A percentile compares a stretch with the other conserved stretches of the same genome.
Evolutionary conservation across 441 rosid genomes (phyloP).

Genomic region (Adansonia grandidieri): DNA sequence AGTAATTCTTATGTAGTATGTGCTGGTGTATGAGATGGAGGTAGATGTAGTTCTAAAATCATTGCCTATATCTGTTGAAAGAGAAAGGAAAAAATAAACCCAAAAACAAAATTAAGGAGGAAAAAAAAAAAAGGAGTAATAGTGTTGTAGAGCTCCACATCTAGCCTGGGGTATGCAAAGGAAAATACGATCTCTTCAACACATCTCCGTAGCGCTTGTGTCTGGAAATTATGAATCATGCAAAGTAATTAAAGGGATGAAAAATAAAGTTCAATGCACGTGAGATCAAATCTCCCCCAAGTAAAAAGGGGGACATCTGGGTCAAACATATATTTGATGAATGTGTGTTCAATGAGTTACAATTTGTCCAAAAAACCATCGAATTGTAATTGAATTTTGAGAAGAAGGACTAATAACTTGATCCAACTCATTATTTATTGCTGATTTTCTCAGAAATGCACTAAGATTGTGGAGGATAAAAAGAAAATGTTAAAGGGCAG

Average conservation of each 20-base stretch:
- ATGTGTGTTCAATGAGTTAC: neutral
- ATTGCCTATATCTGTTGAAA: neutral
- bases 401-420: neutral
- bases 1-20: constrained; percentile 2
- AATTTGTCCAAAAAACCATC: neutral
- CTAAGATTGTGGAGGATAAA: neutral
- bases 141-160: constrained; percentile 42
- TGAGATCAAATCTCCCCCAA: neutral
- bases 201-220: constrained; percentile 68
- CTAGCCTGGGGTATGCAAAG: constrained; percentile 89
- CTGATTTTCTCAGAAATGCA: constrained; percentile 3
- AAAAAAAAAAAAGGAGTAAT: constrained; percentile 5
- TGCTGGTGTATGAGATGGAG: neutral
- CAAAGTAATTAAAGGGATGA: constrained; percentile 17
- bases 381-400: neutral
- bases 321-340: neutral
- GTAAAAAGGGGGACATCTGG: neutral
- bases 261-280: neutral
- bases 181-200: constrained; percentile 88
- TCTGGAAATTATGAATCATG: constrained; percentile 42
- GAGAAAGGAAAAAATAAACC: neutral
- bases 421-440: neutral
- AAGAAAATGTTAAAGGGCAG: neutral
- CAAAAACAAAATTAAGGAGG: constrained; percentile 2
- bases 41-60: neutral